Evolutionary conservation across 148 eudicot species (phyloP), one percentile per base, ranked within the genome.

Genomic region (Limonium bicolor): DNA sequence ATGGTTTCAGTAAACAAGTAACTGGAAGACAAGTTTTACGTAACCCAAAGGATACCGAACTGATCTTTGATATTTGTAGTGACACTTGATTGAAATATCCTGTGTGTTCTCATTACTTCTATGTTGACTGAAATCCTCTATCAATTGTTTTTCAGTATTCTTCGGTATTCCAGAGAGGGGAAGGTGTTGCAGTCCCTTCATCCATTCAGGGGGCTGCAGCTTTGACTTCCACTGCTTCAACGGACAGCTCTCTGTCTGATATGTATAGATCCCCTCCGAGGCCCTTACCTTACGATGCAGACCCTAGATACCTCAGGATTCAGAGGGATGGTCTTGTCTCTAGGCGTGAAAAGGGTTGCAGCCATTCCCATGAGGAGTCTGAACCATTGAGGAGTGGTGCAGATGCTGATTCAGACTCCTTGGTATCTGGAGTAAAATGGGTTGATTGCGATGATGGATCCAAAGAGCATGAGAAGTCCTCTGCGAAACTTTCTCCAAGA

Each of bases 271-370:
- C 94, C 60, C 90, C 86, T 50, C 94, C 96, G 20, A 73, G 90
- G 49, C 96, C 96, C 13, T 68, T 82, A 63, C 94, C 94, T 56
- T 84, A 79, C 52, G 84, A 84, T 70, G 74, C 66, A 3, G 85
- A 79, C 65, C 77, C 94, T 32, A 67, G 86, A 54, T 74, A 42
- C 56, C 71, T 65, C 35, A 73, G 67, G 35, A 44, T 71, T 60
- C 94, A 75, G 51, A 71, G 75, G 40, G 88, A 82, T 69, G 93
- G 85, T 22, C 63, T 80, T 33, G 78, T 80, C 37, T 71, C 79
- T 3, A 77, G 85, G 58, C 76, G 79, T 33, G 94, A 80, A 57
- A 85, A 87, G 50, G 86, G 94, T 32, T 76, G 77, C 8, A 76
- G 90, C 55, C 80, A 72, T 51, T 79, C 76, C 24, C 77, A 71